A percentile compares a stretch with the other conserved stretches of the same genome.
phyloP scores from a whole-genome alignment of 495 filamentous ascomycete species.

The Aspergillus sclerotiicarbonarius region DNA sequence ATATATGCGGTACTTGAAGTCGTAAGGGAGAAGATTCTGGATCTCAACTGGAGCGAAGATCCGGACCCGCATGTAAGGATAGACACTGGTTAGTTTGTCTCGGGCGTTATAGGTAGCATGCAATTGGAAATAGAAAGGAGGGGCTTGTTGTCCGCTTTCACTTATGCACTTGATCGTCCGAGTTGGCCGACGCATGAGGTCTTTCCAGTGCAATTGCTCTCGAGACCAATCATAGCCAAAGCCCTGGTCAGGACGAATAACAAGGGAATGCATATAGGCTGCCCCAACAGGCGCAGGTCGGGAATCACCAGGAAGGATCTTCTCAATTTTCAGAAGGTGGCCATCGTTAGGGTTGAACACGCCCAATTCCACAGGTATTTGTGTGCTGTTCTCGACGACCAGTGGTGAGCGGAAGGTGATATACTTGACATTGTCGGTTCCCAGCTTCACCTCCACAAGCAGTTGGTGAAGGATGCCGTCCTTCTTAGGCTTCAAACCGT shows the following conservation, averaged over 20 bases:
- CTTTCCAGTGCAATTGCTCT: conserved; percentile 87
- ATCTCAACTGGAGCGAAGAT: conserved; percentile 89
- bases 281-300: conserved; percentile 91
- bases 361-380: conserved; percentile 94
- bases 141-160: conserved; percentile 70
- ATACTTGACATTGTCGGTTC: conserved; percentile 92
- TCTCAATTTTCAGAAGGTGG: conserved; percentile 94
- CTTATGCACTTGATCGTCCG: conserved; percentile 82
- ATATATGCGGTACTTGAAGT: conserved; percentile 99
- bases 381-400: conserved; percentile 95
- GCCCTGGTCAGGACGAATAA: conserved; percentile 92
- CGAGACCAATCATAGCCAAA: conserved; percentile 96
- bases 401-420: conserved; percentile 94
- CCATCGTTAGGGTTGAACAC: conserved; percentile 86
- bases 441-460: conserved; percentile 87
- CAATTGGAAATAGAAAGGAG: conserved; percentile 95
- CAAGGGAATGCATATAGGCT: conserved; percentile 81
- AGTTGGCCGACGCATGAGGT: conserved; percentile 78
- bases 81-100: conserved; percentile 74
- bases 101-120: conserved; percentile 78
- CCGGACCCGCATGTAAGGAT: conserved; percentile 91
- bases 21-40: conserved; percentile 91
- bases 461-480: conserved; percentile 82
- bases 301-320: conserved; percentile 88
- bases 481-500: conserved; percentile 79